These are phyloP conservation scores for Microsporum canis DNA, from an alignment of 2,329 filamentous ascomycete genomes.

Conservation along the genomic window DNA sequence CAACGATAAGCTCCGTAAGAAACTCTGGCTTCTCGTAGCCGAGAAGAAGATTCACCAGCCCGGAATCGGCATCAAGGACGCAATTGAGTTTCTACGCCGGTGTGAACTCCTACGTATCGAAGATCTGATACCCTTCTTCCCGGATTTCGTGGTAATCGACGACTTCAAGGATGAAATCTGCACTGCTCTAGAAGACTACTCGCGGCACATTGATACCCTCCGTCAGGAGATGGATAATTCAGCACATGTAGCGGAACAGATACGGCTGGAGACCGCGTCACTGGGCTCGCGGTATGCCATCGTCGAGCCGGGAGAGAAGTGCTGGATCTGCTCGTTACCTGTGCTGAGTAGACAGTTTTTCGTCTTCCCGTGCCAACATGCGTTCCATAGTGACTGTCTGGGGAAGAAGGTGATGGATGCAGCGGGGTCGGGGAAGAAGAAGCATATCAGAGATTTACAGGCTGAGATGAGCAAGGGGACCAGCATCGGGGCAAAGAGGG, in stretches of 20 bases:
- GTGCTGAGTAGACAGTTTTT: constrained; percentile 89
- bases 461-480: constrained; percentile 67
- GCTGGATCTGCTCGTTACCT: constrained; percentile 76
- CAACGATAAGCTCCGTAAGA: constrained; percentile 71
- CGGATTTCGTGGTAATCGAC: constrained; percentile 95
- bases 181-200: constrained; percentile 83
- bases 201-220: constrained; percentile 73
- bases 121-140: constrained; percentile 95
- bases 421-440: constrained; percentile 61
- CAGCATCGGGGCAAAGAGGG: constrained; percentile 53
- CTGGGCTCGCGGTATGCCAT: constrained; percentile 88
- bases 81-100: constrained; percentile 83
- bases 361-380: constrained; percentile 95
- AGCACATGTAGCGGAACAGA: constrained; percentile 76
- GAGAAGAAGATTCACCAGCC: constrained; percentile 79
- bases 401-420: constrained; percentile 76
- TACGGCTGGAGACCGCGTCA: constrained; percentile 75
- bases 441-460: constrained; percentile 76
- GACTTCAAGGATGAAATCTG: constrained; percentile 99
- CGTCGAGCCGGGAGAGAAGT: constrained; percentile 90
- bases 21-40: constrained; percentile 89
- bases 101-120: constrained; percentile 91
- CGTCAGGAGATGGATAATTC: constrained; percentile 95
- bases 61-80: constrained; percentile 76
- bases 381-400: constrained; percentile 91